Conservation (phyloP, 805 yeast genomes). For the Candida parachauliodes region DNA sequence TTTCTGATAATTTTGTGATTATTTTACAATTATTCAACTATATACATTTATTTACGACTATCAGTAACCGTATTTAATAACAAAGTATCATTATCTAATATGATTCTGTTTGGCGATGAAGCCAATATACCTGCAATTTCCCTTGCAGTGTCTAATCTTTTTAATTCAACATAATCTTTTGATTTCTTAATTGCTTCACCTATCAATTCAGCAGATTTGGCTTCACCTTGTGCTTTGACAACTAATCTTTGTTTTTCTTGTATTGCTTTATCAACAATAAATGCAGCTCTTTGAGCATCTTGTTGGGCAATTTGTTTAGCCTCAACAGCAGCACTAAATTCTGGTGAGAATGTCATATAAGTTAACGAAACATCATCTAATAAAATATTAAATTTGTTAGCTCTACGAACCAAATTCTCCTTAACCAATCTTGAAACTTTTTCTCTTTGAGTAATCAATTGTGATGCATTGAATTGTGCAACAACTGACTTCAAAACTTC, state of each 20-base stretch:
- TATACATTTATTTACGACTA: constrained; percentile 45
- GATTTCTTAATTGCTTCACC: constrained; percentile 99
- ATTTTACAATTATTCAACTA: no score
- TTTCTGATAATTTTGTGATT: no score
- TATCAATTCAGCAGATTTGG: constrained; percentile 93
- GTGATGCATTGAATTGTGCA: constrained; percentile 98
- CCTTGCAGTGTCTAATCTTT: constrained; percentile 94
- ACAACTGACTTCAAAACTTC: constrained; percentile 96
- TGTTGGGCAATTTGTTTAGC: constrained; percentile 99
- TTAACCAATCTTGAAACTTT: constrained; percentile 87
- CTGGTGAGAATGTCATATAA: constrained; percentile 96
- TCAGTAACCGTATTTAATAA: constrained; percentile 86
- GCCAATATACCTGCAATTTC: constrained; percentile 89
- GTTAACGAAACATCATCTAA: constrained; percentile 97
- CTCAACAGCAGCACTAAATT: constrained; percentile 95
- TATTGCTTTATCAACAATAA: constrained; percentile 91
- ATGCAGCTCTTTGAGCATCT: constrained; percentile 98
- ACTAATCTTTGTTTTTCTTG: constrained; percentile 97
- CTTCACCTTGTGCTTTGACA: constrained; percentile 98
- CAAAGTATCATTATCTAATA: constrained; percentile 88
- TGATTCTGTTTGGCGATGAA: constrained; percentile 83
- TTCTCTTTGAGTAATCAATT: constrained; percentile 98
- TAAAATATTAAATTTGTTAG: constrained; percentile 78
- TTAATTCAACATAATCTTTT: constrained; percentile 92
- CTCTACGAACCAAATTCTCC: constrained; percentile 88